phyloP scores from a whole-genome alignment of 768 basidiomycete genomes.

The Lactarius tabidus region DNA sequence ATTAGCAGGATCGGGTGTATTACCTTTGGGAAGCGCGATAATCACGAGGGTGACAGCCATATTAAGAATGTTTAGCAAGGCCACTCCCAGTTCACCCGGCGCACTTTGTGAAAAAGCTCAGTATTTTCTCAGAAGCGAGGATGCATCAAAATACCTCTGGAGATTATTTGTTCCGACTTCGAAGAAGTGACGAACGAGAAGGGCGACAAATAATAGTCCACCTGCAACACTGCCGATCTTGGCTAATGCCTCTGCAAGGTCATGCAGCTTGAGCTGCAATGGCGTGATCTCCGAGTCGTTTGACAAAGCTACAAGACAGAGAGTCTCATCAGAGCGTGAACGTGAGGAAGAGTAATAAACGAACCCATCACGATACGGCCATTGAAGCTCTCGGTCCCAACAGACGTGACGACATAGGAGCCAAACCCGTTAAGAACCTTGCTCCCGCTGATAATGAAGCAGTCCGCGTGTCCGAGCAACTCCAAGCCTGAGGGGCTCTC shows the following conservation, averaged over 20 bases:
- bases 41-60: constrained; percentile 92
- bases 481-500: constrained; percentile 30
- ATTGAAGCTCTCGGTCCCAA: constrained; percentile 91
- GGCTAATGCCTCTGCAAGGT: constrained; percentile 92
- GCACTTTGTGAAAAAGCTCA: constrained; percentile 40
- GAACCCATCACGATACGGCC: constrained; percentile 96
- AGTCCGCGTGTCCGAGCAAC: constrained; percentile 64
- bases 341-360: constrained; percentile 30
- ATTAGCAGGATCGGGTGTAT: constrained; percentile 20
- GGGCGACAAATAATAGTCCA: constrained; percentile 70
- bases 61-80: constrained; percentile 89
- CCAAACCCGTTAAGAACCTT: constrained; percentile 96
- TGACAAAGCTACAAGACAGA: constrained; percentile 62
- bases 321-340: constrained; percentile 1
- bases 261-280: constrained; percentile 88
- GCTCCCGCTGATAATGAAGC: constrained; percentile 86
- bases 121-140: background rate
- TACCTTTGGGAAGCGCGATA: constrained; percentile 80
- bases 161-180: constrained; percentile 66
- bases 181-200: constrained; percentile 95
- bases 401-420: constrained; percentile 85
- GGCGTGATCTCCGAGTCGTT: constrained; percentile 88
- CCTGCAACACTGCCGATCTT: constrained; percentile 84
- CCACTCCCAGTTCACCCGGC: constrained; percentile 78
- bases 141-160: constrained; percentile 38